Base-by-base conservation (phyloP, 148 eudicot genomes). In the Chenopodium quinoa region DNA sequence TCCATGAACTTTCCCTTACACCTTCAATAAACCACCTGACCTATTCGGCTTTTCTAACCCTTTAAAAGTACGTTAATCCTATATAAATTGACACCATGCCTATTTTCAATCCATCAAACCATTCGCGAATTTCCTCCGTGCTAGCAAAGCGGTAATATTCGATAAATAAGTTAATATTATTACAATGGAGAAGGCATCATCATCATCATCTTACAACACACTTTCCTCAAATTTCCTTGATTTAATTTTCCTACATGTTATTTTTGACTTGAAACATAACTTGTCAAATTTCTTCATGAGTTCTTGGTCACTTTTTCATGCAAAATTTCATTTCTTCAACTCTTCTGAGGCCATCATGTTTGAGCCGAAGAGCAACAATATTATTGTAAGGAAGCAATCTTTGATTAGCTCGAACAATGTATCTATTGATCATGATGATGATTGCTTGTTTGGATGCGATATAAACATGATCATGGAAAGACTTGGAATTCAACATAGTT, bases 401-500 rank as follows among this genome's bases (percentile, higher is more conserved):
- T 23, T 4, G 4, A 71, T 20, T 47, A 20, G 27, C 14, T 71
- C 50, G 9, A 50, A 29, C 13, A 65, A 52, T 2, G 76, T 54
- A 0, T 27, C 58, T 6, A 60, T 72, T 3, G 60, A 71, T n/a
- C 84, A 80, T 0, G 79, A 82, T 71, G 85, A 82, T 0, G 79
- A 81, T 71, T 88, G 58, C 27, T 48, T 63, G 73, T 6, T 85
- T 22, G 78, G 89, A 40, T 72, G 73, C 34, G 92, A 88, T 29
- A 74, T 88, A 23, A 81, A 84, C 78, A 78, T 60, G 34, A 87
- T 90, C 60, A 87, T 92, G 89, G 73, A 80, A 65, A 87, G 60
- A 60, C 64, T 92, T 60, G 93, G 95, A 40, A 68, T 92, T 27
- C 23, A 77, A 52, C 47, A 76, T 73, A 14, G 81, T 58, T 37